Evolutionary conservation across 306 rosid genomes (phyloP), one percentile per base, ranked within the genome.

Genomic region (Malus sylvestris): DNA sequence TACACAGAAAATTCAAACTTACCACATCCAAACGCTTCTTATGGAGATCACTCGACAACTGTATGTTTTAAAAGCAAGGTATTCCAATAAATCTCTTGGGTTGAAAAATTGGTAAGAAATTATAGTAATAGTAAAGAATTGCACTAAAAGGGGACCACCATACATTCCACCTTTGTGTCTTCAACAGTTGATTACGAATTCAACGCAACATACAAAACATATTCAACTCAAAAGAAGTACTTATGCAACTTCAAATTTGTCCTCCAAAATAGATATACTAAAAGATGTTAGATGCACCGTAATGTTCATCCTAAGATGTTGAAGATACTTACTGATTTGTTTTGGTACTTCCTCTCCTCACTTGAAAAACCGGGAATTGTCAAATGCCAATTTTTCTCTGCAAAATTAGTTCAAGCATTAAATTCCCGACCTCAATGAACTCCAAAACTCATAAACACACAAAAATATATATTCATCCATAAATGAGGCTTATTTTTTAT

Each of bases 331-430:
- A 92, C 98, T 70, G 86, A 79, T 86, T 80, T 92, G 81, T 79
- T 88, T 72, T 84, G 92, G 82, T 71, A 10, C 88, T 89, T 96
- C 87, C 86, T 81, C 78, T 92, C 98, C 77, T 96, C 98, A 77
- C 87, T 89, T 63, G 96, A 89, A 85, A 91, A 96, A 75, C 94
- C 98, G 2, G 99, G 96, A 84, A 96, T 52, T n/a, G 86, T 86
- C 87, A 91, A 78, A 68, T 86, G 82, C 93, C 96, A 96, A 79
- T 91, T 91, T 79, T 91, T 91, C 87, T 96, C 99, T 96, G 98
- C 85, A 85, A 29, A 73, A 51, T 77, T 61, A 80, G 65, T 46
- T 81, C 29, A 3, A 71, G 35, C 85, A 80, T 63, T 78, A 38
- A 74, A 74, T 30, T 69, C 10, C 14, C 9, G 40, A 49, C 40